phyloP scores from a whole-genome alignment of 306 rosid genomes.

The Styphnolobium japonicum region DNA sequence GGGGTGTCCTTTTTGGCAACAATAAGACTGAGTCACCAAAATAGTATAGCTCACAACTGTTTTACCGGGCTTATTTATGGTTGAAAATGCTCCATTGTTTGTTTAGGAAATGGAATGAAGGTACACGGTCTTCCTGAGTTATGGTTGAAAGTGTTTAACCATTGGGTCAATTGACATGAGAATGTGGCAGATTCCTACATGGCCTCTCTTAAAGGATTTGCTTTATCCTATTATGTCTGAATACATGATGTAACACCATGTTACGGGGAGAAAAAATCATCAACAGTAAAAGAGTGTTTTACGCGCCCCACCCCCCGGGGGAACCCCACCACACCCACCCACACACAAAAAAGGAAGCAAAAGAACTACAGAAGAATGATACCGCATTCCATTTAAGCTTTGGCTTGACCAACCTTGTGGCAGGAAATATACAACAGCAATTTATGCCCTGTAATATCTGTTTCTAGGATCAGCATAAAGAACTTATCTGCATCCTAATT shows the following conservation, averaged over 20 bases:
- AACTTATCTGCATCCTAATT: no score
- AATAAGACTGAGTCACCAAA: conserved; percentile 20
- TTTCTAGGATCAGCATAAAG: no score
- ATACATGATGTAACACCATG: not conserved
- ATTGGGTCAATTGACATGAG: not conserved
- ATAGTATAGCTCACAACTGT: conserved; percentile 11
- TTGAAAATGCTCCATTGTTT: not conserved
- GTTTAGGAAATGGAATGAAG: not conserved
- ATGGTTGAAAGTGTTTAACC: not conserved
- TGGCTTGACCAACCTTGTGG: not conserved
- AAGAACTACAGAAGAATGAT: not conserved
- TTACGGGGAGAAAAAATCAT: not conserved
- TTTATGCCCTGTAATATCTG: not conserved
- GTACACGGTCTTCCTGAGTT: not conserved
- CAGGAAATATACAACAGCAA: not conserved
- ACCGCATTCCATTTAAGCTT: not conserved
- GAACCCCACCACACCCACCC: no score
- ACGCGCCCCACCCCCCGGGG: no score
- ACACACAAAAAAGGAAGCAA: no score
- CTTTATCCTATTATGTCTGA: not conserved
- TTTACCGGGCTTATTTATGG: conserved; percentile 5
- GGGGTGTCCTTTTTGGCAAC: not conserved
- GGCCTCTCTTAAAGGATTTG: not conserved
- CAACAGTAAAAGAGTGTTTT: not conserved
- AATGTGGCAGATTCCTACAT: not conserved